A percentile compares a stretch with the other conserved stretches of the same genome.
These are phyloP conservation scores for Stereocaulon alpinum DNA, from an alignment of 495 filamentous ascomycete species.

Conservation along the genomic window DNA sequence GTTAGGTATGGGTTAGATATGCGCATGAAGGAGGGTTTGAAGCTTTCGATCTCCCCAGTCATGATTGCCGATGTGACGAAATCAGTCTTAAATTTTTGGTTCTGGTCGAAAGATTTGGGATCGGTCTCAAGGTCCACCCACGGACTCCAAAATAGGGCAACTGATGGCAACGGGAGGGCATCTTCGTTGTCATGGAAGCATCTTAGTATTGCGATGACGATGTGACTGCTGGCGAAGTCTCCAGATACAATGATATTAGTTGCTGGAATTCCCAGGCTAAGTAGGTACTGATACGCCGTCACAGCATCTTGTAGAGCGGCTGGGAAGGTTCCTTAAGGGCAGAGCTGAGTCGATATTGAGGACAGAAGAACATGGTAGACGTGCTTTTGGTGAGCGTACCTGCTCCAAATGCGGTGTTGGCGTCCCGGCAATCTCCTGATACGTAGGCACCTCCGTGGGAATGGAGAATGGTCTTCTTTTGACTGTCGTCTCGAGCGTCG, in stretches of 20 bases:
- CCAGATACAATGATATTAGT: constrained; percentile 33
- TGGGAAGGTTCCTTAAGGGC: constrained; percentile 30
- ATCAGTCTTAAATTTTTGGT: constrained; percentile 30
- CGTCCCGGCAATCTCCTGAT: constrained; percentile 14
- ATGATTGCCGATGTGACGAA: constrained; percentile 27
- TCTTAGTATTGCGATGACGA: constrained; percentile 34
- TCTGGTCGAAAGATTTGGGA: constrained; percentile 13
- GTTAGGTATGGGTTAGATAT: constrained; percentile 27
- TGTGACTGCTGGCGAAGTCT: constrained; percentile 35
- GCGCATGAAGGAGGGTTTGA: constrained; percentile 21
- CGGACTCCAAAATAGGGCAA: constrained; percentile 31
- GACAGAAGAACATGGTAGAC: constrained; percentile 1
- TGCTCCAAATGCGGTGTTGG: neutral
- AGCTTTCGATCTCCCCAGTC: constrained; percentile 28
- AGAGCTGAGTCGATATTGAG: constrained; percentile 30
- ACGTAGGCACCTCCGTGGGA: constrained; percentile 44
- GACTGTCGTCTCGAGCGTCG: neutral
- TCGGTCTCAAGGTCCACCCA: constrained; percentile 28
- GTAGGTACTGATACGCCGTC: constrained; percentile 32
- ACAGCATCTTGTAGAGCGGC: constrained; percentile 39
- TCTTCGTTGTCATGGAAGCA: constrained; percentile 22
- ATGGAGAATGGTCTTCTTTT: constrained; percentile 32
- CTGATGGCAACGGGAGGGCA: constrained; percentile 14
- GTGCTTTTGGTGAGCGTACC: neutral
- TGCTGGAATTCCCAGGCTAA: constrained; percentile 26